These are phyloP conservation scores for Vitis riparia DNA, from an alignment of 164 flowering plant genomes.

Conservation along the genomic window DNA sequence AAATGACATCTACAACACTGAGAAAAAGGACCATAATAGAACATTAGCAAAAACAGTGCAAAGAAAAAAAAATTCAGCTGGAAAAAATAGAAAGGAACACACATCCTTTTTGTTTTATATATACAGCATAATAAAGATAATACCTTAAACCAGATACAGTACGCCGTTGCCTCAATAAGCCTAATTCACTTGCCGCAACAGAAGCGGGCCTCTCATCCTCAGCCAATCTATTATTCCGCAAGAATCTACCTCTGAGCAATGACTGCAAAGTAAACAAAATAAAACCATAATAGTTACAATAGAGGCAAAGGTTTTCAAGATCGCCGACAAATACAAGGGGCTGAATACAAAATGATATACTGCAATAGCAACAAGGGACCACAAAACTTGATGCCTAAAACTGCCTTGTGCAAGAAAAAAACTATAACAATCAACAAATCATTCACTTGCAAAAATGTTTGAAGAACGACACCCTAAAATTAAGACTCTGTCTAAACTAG, in stretches of 20 bases:
- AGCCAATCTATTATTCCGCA: constrained; percentile 53
- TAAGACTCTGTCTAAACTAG: no score
- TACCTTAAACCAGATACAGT: constrained; percentile 94
- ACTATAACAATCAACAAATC: no score
- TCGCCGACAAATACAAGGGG: no score
- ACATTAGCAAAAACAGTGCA: not conserved
- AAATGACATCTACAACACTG: not conserved
- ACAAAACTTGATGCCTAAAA: no score
- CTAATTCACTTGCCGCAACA: constrained; percentile 73
- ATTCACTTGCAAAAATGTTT: no score
- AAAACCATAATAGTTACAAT: not conserved
- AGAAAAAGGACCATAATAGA: not conserved
- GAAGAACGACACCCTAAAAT: no score
- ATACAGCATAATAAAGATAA: not conserved
- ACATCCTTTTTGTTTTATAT: not conserved
- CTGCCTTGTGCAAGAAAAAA: no score
- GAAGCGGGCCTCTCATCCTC: constrained; percentile 68
- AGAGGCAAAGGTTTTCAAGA: not conserved
- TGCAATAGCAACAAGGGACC: no score
- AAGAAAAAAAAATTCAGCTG: not conserved
- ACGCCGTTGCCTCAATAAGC: constrained; percentile 71
- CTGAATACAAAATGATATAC: no score
- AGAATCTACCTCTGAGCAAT: constrained; percentile 76
- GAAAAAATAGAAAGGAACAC: not conserved
- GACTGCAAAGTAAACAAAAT: constrained; percentile 49